These are phyloP conservation scores for Noccaea caerulescens DNA, from an alignment of 345 rosid genomes.

Conservation along the genomic window DNA sequence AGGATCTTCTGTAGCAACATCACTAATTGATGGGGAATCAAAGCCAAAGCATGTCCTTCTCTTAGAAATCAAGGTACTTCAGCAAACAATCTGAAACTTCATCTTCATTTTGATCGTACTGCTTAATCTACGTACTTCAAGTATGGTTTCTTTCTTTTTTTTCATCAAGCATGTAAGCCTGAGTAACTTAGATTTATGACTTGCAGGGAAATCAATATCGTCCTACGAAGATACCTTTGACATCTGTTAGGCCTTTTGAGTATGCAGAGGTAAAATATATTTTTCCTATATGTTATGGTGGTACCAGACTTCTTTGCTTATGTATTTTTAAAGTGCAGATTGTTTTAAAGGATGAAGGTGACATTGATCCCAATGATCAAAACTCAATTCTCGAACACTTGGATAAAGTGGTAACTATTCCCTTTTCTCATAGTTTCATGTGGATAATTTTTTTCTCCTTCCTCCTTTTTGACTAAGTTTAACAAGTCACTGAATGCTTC, in stretches of 20 bases:
- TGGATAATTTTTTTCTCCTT: slow-evolving; percentile 29
- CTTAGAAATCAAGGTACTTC: slow-evolving; percentile 86
- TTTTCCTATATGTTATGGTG: slow-evolving; percentile 11
- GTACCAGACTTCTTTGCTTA: slow-evolving; percentile 38
- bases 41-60: slow-evolving; percentile 97
- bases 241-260: slow-evolving; percentile 93
- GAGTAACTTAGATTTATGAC: slow-evolving; percentile 28
- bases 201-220: slow-evolving; percentile 94
- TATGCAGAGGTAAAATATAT: slow-evolving; percentile 69
- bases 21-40: slow-evolving; percentile 98
- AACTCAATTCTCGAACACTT: slow-evolving; percentile 89
- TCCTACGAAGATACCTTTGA: slow-evolving; percentile 94
- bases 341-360: slow-evolving; percentile 79
- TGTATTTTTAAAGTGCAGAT: slow-evolving; percentile 58
- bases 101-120: slow-evolving; percentile 25
- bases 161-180: slow-evolving; percentile 28
- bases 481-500: slow-evolving; percentile 9
- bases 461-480: slow-evolving; percentile 11
- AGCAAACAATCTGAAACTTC: slow-evolving; percentile 30
- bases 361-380: slow-evolving; percentile 92
- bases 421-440: slow-evolving; percentile 33
- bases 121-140: slow-evolving; percentile 23
- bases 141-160: slow-evolving; percentile 1
- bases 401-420: slow-evolving; percentile 78
- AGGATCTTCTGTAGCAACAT: slow-evolving; percentile 98